These are phyloP conservation scores for Manihot esculenta DNA, from an alignment of 441 rosid species.

Conservation along the genomic window DNA sequence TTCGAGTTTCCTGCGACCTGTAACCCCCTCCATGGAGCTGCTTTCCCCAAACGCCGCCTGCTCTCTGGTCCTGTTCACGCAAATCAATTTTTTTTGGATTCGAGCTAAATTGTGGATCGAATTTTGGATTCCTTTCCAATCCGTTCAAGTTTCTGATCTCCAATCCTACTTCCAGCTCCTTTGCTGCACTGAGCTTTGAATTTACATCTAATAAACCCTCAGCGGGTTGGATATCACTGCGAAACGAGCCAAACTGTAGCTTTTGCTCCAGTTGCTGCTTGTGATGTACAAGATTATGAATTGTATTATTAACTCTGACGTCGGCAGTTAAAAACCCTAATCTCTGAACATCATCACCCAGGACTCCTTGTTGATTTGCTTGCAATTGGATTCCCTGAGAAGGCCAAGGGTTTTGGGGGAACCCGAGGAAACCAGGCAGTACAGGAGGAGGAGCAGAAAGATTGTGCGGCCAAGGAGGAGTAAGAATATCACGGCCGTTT, in stretches of 20 bases:
- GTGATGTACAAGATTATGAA: slow-evolving; percentile 41
- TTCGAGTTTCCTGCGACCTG: slow-evolving; percentile 27
- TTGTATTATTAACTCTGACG: slow-evolving; percentile 28
- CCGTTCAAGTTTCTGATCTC: slow-evolving; percentile 27
- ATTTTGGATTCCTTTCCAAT: slow-evolving; percentile 37
- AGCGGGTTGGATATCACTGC: slow-evolving; percentile 38
- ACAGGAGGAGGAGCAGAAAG: slow-evolving; percentile 47
- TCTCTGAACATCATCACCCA: slow-evolving; percentile 45
- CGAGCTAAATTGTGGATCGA: slow-evolving; percentile 27
- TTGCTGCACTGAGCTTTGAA: slow-evolving; percentile 29
- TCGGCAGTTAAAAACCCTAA: slow-evolving; percentile 42
- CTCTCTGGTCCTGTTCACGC: slow-evolving; percentile 35
- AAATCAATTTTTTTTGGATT: slow-evolving; percentile 34
- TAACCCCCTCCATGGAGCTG: slow-evolving; percentile 38
- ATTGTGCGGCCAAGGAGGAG: slow-evolving; percentile 46
- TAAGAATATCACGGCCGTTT: slow-evolving; percentile 42
- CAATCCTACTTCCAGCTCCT: slow-evolving; percentile 28
- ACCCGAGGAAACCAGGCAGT: slow-evolving; percentile 48
- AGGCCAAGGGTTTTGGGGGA: slow-evolving; percentile 41
- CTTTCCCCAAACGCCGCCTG: slow-evolving; percentile 39
- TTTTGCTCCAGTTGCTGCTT: slow-evolving; percentile 42
- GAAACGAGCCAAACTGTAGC: slow-evolving; percentile 62
- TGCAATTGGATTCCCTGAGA: slow-evolving; percentile 33
- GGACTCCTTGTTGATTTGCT: slow-evolving; percentile 28
- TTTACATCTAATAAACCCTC: slow-evolving; percentile 35